These are phyloP conservation scores for Cadophora sp. DNA, from an alignment of 2,329 filamentous ascomycete species.

Conservation along the genomic window DNA sequence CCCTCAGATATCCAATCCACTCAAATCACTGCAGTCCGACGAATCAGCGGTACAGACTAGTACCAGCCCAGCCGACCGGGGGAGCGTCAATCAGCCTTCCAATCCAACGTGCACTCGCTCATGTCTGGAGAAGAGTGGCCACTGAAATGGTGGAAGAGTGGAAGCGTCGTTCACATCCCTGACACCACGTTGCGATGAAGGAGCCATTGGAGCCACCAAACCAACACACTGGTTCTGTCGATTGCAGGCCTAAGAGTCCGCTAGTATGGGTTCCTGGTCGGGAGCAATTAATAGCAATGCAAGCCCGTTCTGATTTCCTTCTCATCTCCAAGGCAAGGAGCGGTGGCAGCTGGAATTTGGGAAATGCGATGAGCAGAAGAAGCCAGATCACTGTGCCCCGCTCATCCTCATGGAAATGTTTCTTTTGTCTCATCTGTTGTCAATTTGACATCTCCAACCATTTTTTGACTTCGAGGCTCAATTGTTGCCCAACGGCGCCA, in stretches of 20 bases:
- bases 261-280: background rate
- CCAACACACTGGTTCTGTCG: conserved; percentile 11
- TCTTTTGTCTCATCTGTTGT: background rate
- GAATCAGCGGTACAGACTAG: background rate
- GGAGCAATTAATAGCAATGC: background rate
- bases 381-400: background rate
- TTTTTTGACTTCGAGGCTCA: no score
- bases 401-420: background rate
- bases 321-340: background rate
- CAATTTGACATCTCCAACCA: background rate
- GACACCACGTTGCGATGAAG: conserved; percentile 5
- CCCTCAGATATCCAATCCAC: background rate
- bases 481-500: background rate
- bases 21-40: background rate
- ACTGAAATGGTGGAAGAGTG: background rate
- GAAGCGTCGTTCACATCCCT: conserved; percentile 5
- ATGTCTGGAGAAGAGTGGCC: background rate
- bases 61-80: conserved; percentile 4
- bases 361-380: background rate
- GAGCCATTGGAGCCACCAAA: conserved; percentile 1
- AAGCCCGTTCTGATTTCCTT: background rate
- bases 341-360: background rate
- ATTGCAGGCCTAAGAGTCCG: background rate
- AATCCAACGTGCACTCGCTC: background rate
- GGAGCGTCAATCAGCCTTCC: background rate